Percentiles rank a stretch among this genome's conserved stretches.
Conservation (phyloP, 208 protist species). For the Trypanosoma conorhini region DNA sequence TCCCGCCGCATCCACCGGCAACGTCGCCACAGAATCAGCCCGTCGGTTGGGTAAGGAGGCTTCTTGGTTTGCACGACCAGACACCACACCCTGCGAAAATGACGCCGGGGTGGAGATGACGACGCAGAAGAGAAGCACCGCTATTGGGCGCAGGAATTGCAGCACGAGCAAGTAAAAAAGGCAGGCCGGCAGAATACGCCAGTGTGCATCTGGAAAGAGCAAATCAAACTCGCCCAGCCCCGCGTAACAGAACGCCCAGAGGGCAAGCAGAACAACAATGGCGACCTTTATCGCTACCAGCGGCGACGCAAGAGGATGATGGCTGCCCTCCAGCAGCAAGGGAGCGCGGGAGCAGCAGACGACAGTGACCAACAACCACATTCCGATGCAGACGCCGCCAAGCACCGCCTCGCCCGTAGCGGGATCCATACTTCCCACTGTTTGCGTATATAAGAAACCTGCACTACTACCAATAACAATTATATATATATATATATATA, state of each 20-base stretch:
- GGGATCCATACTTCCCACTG: background rate
- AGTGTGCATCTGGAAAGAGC: constrained; percentile 4
- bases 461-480: background rate
- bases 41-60: background rate
- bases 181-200: constrained; percentile 7
- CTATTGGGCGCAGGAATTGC: constrained; percentile 3
- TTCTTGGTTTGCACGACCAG: background rate
- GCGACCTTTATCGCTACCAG: constrained; percentile 7
- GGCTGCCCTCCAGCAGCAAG: constrained; percentile 3
- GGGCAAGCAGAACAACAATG: constrained; percentile 12
- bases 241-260: constrained; percentile 10
- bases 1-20: too few species aligned
- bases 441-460: background rate
- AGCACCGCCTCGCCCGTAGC: background rate
- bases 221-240: constrained; percentile 11
- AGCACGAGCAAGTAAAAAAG: constrained; percentile 8
- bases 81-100: background rate
- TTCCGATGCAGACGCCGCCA: constrained; percentile 8
- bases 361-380: constrained; percentile 14
- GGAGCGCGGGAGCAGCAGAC: constrained; percentile 17
- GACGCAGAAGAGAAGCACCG: constrained; percentile 13
- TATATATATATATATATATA: constrained; percentile 3
- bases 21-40: background rate
- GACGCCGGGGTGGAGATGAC: constrained; percentile 24
- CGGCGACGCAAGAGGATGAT: constrained; percentile 18